A percentile compares a stretch with the other conserved stretches of the same genome.
Conservation (phyloP, 2,329 filamentous ascomycete genomes). For the Albifimbria verrucaria region DNA sequence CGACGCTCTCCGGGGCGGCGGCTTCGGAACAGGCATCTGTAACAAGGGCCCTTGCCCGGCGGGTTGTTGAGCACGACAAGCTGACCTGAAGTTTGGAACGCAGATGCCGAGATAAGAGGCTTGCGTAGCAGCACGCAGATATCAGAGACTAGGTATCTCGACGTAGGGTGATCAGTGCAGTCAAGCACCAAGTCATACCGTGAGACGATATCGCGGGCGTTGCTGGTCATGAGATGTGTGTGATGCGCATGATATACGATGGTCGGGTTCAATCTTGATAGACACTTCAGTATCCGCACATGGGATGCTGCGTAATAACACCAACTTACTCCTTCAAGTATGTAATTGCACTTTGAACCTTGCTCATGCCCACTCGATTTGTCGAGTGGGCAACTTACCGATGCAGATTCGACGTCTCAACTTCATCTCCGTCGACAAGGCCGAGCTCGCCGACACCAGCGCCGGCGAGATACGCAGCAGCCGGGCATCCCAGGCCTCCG, state of each 20-base stretch:
- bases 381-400: conserved; percentile 82
- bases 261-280: conserved; percentile 66
- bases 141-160: conserved; percentile 90
- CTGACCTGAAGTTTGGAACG: conserved; percentile 84
- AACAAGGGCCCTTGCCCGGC: conserved; percentile 75
- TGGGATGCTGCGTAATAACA: background rate
- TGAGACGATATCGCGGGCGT: conserved; percentile 63
- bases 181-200: conserved; percentile 84
- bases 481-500: conserved; percentile 88
- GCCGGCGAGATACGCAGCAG: conserved; percentile 87
- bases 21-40: conserved; percentile 86
- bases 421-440: conserved; percentile 80
- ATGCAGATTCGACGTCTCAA: conserved; percentile 89
- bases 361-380: conserved; percentile 66
- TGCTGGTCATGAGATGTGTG: conserved; percentile 64
- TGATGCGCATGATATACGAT: conserved; percentile 61
- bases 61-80: conserved; percentile 85
- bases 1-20: conserved; percentile 80
- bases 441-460: conserved; percentile 83
- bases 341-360: conserved; percentile 73
- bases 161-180: conserved; percentile 90
- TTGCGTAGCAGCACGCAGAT: conserved; percentile 76
- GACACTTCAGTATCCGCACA: too few relatives aligned
- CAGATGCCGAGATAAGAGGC: conserved; percentile 84
- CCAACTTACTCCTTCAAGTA: conserved; percentile 51